Percentiles rank a stretch among this genome's conserved stretches.
phyloP scores from a whole-genome alignment of 2,329 filamentous ascomycete species.

The Exserohilum rostratum region DNA sequence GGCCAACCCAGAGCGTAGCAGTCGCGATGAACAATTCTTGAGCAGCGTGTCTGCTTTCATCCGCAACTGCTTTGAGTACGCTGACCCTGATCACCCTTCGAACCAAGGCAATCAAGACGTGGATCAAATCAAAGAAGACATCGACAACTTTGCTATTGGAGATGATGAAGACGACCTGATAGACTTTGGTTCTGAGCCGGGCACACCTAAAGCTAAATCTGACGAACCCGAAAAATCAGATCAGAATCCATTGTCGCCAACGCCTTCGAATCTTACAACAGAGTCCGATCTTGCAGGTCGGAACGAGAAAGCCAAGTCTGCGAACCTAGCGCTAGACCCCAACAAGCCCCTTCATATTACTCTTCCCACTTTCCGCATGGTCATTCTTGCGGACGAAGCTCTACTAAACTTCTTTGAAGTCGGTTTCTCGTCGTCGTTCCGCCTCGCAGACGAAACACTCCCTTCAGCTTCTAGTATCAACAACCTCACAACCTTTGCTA shows the following conservation, averaged over 20 bases:
- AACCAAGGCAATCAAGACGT: constrained; percentile 55
- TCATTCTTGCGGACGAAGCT: constrained; percentile 92
- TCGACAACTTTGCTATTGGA: constrained; percentile 74
- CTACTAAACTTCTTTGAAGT: constrained; percentile 98
- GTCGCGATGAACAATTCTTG: constrained; percentile 83
- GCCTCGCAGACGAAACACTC: constrained; percentile 71
- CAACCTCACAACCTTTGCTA: constrained; percentile 85
- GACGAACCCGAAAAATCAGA: constrained; percentile 39
- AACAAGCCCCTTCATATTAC: constrained; percentile 94
- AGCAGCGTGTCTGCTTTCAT: constrained; percentile 96
- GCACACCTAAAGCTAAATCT: constrained; percentile 38
- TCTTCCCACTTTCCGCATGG: constrained; percentile 97
- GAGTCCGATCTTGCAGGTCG: constrained; percentile 39
- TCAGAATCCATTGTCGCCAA: constrained; percentile 35
- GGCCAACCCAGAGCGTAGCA: constrained; percentile 53
- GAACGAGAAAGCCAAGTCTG: constrained; percentile 68
- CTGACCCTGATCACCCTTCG: constrained; percentile 80
- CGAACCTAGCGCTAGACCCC: constrained; percentile 90
- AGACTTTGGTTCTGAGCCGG: constrained; percentile 56
- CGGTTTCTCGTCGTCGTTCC: constrained; percentile 91
- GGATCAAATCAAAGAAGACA: constrained; percentile 30
- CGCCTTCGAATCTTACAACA: constrained; percentile 28
- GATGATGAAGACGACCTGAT: constrained; percentile 71
- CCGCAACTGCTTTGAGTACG: constrained; percentile 94
- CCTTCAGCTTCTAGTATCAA: constrained; percentile 62